Conservation (phyloP, 78 protist genomes). For the Parvularia atlantis region DNA sequence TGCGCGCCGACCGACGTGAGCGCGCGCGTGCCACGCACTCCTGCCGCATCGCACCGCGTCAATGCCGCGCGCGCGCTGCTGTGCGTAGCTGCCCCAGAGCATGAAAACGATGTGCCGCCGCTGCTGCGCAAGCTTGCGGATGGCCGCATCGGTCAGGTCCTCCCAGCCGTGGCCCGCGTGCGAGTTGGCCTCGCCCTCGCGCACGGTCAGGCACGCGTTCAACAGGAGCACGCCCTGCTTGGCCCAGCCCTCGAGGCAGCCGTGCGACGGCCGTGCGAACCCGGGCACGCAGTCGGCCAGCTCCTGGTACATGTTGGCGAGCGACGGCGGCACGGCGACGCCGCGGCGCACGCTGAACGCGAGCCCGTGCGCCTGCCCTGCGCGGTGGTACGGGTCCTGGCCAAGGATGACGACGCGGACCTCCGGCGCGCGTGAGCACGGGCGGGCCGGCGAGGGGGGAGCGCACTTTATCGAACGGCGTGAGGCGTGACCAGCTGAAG, state of each 20-base stretch:
- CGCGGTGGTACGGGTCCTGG: slow-evolving; percentile 68
- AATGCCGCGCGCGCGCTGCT: slow-evolving; percentile 8
- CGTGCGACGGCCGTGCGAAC: slow-evolving; percentile 24
- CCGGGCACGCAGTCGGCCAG: slow-evolving; percentile 28
- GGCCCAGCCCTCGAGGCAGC: slow-evolving; percentile 68
- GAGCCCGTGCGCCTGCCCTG: slow-evolving; percentile 78
- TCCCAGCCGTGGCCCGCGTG: slow-evolving; percentile 43
- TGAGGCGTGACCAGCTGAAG: too few relatives aligned
- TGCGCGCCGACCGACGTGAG: neutral
- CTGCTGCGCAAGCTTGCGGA: neutral
- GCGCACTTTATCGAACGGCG: too few relatives aligned
- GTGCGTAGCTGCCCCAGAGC: neutral
- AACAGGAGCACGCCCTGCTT: slow-evolving; percentile 74
- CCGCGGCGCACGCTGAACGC: slow-evolving; percentile 57
- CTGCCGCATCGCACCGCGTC: too few relatives aligned
- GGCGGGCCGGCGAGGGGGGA: too few relatives aligned
- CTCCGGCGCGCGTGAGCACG: neutral
- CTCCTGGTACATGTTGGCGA: slow-evolving; percentile 64
- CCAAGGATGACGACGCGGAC: slow-evolving; percentile 49
- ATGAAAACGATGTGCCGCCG: neutral
- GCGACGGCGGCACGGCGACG: slow-evolving; percentile 27
- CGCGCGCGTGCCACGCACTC: slow-evolving; percentile 3
- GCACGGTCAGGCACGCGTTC: slow-evolving; percentile 66
- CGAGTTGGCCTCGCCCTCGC: slow-evolving; percentile 23
- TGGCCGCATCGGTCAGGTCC: slow-evolving; percentile 45